Conservation (phyloP, 805 yeast species). For the Scheffersomyces lignosus region DNA sequence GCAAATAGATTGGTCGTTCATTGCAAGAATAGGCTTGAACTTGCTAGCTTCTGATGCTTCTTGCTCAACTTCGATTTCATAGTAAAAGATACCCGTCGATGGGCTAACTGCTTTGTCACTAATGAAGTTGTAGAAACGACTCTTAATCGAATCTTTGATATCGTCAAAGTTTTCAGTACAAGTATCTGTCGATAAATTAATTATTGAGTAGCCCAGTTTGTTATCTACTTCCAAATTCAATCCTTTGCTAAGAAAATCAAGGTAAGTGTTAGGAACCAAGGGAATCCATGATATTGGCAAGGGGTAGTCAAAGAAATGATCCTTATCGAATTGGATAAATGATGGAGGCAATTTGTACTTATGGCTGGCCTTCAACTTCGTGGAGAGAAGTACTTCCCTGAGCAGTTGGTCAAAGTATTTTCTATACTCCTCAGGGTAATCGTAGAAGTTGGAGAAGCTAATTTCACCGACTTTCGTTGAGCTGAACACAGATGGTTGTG, state of each 20-base stretch:
- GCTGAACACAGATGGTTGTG: constrained; percentile 4
- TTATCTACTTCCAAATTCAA: constrained; percentile 25
- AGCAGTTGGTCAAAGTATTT: constrained; percentile 22
- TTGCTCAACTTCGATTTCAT: constrained; percentile 40
- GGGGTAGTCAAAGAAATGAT: constrained; percentile 25
- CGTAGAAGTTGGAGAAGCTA: constrained; percentile 1
- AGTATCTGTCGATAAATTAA: constrained; percentile 18
- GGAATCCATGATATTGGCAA: constrained; percentile 44
- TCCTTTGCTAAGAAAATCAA: constrained; percentile 20
- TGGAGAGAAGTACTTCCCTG: constrained; percentile 22
- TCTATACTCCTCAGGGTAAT: constrained; percentile 18
- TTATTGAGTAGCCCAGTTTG: constrained; percentile 29
- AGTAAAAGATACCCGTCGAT: constrained; percentile 39
- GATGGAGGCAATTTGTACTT: constrained; percentile 26
- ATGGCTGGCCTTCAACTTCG: constrained; percentile 20
- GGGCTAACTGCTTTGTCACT: constrained; percentile 34
- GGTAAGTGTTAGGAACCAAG: constrained; percentile 24
- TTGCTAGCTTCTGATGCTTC: constrained; percentile 30
- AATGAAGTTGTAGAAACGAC: constrained; percentile 36
- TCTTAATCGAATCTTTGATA: constrained; percentile 5
- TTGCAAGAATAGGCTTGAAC: constrained; percentile 30
- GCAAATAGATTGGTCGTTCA: constrained; percentile 35
- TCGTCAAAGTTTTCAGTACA: constrained; percentile 2
- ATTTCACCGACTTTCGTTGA: constrained; percentile 12
- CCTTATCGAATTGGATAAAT: constrained; percentile 22